Evolutionary conservation across 441 rosid species (phyloP).

Genomic region (Kokia cookei): DNA sequence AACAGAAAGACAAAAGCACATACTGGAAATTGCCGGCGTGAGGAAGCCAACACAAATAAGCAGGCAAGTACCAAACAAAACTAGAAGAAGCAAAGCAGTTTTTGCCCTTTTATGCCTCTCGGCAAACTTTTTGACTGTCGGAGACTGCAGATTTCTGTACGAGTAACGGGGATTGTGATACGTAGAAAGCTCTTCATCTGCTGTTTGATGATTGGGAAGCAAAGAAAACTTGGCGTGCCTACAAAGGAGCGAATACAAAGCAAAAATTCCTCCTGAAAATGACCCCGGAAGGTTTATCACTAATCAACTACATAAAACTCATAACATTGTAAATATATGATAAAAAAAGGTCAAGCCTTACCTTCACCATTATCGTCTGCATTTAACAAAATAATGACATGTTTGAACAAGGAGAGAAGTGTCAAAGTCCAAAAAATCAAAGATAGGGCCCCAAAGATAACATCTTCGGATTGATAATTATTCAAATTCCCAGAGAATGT

Average conservation of each 20-base stretch:
- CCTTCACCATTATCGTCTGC: slow-evolving; percentile 88
- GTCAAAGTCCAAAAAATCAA: slow-evolving; percentile 85
- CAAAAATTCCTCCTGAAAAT: slow-evolving; percentile 75
- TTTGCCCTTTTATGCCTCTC: slow-evolving; percentile 62
- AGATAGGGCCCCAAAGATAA: slow-evolving; percentile 71
- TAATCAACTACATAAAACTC: not conserved
- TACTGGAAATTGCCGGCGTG: slow-evolving; percentile 85
- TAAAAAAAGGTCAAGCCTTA: slow-evolving; percentile 16
- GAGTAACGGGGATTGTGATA: slow-evolving; percentile 49
- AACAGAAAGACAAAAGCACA: slow-evolving; percentile 4
- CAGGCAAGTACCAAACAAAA: slow-evolving; percentile 66
- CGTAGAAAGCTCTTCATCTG: slow-evolving; percentile 86
- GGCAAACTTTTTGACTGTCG: slow-evolving; percentile 43
- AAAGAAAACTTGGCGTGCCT: slow-evolving; percentile 70
- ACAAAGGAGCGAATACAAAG: slow-evolving; percentile 78
- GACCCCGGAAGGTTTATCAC: slow-evolving; percentile 6
- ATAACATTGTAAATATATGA: not conserved
- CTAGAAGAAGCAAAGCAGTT: slow-evolving; percentile 61
- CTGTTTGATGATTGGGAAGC: slow-evolving; percentile 87
- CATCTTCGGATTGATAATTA: slow-evolving; percentile 57
- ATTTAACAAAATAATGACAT: slow-evolving; percentile 48
- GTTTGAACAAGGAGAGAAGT: slow-evolving; percentile 67
- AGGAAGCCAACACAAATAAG: slow-evolving; percentile 55
- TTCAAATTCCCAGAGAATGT: slow-evolving; percentile 62
- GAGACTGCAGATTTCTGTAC: slow-evolving; percentile 32